phyloP scores from a whole-genome alignment of 2,329 filamentous ascomycete species.

The Fusarium pseudograminearum region DNA sequence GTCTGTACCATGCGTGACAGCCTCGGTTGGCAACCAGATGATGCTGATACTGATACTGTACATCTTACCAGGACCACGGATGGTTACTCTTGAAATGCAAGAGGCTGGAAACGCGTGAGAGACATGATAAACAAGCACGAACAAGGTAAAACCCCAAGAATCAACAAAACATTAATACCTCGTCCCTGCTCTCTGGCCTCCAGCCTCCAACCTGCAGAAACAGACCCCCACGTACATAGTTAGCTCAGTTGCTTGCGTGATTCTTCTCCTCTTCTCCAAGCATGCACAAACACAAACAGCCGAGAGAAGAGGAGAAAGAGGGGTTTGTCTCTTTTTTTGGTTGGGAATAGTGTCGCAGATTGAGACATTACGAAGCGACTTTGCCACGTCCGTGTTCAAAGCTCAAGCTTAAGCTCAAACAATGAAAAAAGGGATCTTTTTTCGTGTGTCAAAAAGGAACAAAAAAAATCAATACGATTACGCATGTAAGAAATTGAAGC shows the following conservation, averaged over 20 bases:
- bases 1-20: constrained; percentile 9
- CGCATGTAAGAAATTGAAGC: constrained; percentile 10
- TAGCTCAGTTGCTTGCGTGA: constrained; percentile 28
- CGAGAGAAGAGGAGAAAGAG: constrained; percentile 1
- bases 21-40: constrained; percentile 27
- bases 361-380: constrained; percentile 36
- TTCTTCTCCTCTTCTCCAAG: constrained; percentile 1
- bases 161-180: constrained; percentile 2
- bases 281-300: constrained; percentile 18
- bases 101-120: constrained; percentile 7
- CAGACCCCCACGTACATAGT: constrained; percentile 28
- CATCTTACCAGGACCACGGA: neutral
- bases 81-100: neutral
- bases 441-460: neutral
- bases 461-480: constrained; percentile 23
- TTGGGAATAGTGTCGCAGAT: constrained; percentile 38
- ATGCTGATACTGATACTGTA: constrained; percentile 12
- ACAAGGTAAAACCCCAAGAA: neutral
- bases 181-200: neutral
- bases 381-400: constrained; percentile 33
- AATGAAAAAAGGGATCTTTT: constrained; percentile 9
- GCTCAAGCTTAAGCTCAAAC: neutral
- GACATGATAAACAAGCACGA: neutral
- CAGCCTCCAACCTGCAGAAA: constrained; percentile 16
- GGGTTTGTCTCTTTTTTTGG: neutral